Base-by-base conservation (phyloP, 495 filamentous ascomycete genomes). In the Hyaloscypha hepaticicola region DNA sequence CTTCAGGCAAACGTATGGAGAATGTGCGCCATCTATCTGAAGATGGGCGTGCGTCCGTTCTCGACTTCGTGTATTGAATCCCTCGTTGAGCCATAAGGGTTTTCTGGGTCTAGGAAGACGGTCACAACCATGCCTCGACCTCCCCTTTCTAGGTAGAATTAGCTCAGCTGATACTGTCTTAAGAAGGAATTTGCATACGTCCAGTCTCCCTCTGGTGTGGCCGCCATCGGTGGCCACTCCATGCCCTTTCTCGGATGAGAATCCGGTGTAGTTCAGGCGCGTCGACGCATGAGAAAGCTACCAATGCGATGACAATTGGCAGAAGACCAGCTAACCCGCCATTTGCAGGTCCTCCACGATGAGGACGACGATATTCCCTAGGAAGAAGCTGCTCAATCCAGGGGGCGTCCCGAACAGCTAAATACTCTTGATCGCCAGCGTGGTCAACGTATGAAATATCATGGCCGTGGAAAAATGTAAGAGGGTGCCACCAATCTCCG, bases 71-170 rank as follows among this genome's bases (percentile, higher is more conserved):
- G 31, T 34, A 34, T 12, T 34, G 5, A 5, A 5, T 34, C 31
- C 31, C 31, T 34, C 7, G 66, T 72, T 19, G 66, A 69, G 7
- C 60, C 50, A 19, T 58, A 31, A 19, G 51, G 27, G 58, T 72
- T 72, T 0, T 64, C 59, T 1, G 70, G 70, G 33, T 72, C 70
- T 3, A 66, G 50, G 58, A 63, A 72, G 25, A 72, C 48, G 22
- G 16, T 64, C 8, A 65, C 63, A 14, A 67, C 60, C 29, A 72
- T 25, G 5, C 70, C 70, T 50, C 70, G 51, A 19, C 29, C 34
- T 45, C 24, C 45, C 50, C 58, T 22, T 28, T 63, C 22, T n/a
- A n/a, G n/a, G n/a, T n/a, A n/a, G n/a, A n/a, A n/a, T n/a, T n/a
- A n/a, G n/a, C n/a, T n/a, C n/a, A n/a, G n/a, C n/a, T n/a, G n/a